Base-by-base conservation (phyloP, 768 basidiomycete species). In the Myochromella boudieri region DNA sequence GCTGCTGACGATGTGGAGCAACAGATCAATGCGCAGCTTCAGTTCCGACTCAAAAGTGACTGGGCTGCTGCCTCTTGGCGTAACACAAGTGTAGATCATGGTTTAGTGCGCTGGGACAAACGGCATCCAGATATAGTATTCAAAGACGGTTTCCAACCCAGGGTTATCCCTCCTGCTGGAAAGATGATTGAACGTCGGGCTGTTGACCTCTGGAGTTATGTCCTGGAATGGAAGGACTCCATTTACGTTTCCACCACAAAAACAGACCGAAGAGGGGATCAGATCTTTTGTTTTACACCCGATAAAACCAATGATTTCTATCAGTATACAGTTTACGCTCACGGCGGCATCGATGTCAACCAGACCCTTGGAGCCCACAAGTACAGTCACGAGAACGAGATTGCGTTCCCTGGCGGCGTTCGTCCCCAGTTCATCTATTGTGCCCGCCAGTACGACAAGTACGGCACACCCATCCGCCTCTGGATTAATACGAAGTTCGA, bases 61-160 rank as follows among this genome's bases (percentile, higher is more conserved):
- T 12, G 26, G 8, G 28, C 41, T n/a, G 21, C 8, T 15, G 17
- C 18, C 17, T 25, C 31, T 9, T 42, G 41, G 41, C n/a, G 41
- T 15, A 42, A 15, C 15, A n/a, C 12, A 20, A 28, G 41, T 2
- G 41, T 42, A 15, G 41, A 27, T 15, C 27, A 42, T 17, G 41
- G 41, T 6, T 26, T 42, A 11, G 41, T 42, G 26, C 41, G 41
- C 9, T 42, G 41, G 41, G 41, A 42, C 18, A 28, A 44, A 11
- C 43, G 43, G 14, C 43, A 44, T 33, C 43, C 43, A 6, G 43
- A 44, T 33, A 14, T 44, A 31, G 26, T 44, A 12, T 44, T 44
- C 20, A 44, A 44, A 22, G 43, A 44, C 34, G 32, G 32, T 10
- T 44, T 44, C 22, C 2, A 20, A 10, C 31, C 32, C 1, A 31